Percentiles rank a stretch among this genome's conserved stretches.
Conservation (phyloP, 805 yeast genomes). For the Ogataea paradorogensis region DNA sequence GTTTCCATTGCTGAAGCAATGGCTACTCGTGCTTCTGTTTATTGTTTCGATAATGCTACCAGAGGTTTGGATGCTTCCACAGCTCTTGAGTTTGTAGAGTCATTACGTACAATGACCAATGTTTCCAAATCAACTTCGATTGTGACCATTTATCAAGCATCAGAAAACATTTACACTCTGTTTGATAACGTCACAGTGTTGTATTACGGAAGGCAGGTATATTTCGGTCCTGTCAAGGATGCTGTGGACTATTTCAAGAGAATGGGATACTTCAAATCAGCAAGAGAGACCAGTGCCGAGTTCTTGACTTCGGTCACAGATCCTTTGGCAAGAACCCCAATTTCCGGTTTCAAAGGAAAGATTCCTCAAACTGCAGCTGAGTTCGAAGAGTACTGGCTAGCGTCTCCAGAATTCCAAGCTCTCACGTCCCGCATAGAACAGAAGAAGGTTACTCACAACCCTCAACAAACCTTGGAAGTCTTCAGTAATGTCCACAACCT, state of each 20-base stretch:
- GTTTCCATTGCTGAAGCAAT: conserved; percentile 67
- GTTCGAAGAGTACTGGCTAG: conserved; percentile 58
- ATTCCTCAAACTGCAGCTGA: conserved; percentile 57
- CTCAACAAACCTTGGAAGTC: conserved; percentile 33
- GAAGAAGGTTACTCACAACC: conserved; percentile 30
- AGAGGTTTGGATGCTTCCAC: conserved; percentile 71
- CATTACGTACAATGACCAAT: conserved; percentile 58
- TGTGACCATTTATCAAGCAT: conserved; percentile 67
- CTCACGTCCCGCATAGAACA: conserved; percentile 36
- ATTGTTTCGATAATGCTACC: conserved; percentile 68
- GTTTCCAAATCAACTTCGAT: conserved; percentile 54
- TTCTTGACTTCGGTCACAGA: conserved; percentile 66
- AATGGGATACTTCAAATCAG: conserved; percentile 63
- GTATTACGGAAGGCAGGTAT: conserved; percentile 61
- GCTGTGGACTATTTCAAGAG: conserved; percentile 54
- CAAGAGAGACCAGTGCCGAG: conserved; percentile 67
- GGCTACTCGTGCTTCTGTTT: conserved; percentile 50
- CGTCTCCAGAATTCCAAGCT: conserved; percentile 49
- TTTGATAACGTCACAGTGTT: conserved; percentile 61
- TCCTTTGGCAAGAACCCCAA: conserved; percentile 52
- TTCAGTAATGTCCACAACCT: conserved; percentile 30
- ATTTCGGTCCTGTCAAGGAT: conserved; percentile 50
- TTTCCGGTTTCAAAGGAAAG: conserved; percentile 46
- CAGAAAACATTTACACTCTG: conserved; percentile 58
- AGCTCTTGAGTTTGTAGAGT: conserved; percentile 61